Base-by-base conservation (phyloP, 345 rosid genomes). In the Turritis glabra region DNA sequence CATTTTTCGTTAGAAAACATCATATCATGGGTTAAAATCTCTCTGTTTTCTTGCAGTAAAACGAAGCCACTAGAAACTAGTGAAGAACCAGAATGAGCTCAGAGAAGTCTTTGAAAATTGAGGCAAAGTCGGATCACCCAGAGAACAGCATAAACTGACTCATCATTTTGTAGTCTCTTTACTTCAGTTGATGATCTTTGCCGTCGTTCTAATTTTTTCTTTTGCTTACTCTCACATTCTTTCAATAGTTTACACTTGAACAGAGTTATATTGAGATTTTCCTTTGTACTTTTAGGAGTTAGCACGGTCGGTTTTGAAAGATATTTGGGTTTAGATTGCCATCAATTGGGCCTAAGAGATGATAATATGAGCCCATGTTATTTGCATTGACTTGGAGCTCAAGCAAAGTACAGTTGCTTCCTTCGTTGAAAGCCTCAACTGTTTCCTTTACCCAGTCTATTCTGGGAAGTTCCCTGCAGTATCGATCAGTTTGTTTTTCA, bases 401-500 rank as follows among this genome's bases (percentile, higher is more conserved):
- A 77, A 70, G 80, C 66, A 76, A 76, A 76, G 72, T 40, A 77
- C 71, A 25, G 46, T 60, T 40, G n/a, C n/a, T n/a, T n/a, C n/a
- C 37, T 57, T 57, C 51, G 29, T 54, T 54, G 56, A 38, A 47
- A 47, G 41, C 33, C 40, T 32, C 8, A 14, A 38, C 67, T 50
- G 35, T 67, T 19, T 74, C 5, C 1, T 27, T 53, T 32, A 2
- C 71, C 80, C 67, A 70, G 60, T 70, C 17, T 35, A 3, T 47
- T 18, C 67, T 47, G 13, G 72, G 44, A 55, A 27, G 26, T 37
- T 63, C 6, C 46, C 59, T 46, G 22, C 54, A 19, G 5, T 53
- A 19, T 64, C 66, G 60, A 55, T 50, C 76, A 59, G 71, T 63
- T 63, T 4, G 0, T 46, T 70, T 51, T 41, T 71, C 79, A 17